phyloP scores from a whole-genome alignment of 495 filamentous ascomycete species.

The Oidiodendron maius region DNA sequence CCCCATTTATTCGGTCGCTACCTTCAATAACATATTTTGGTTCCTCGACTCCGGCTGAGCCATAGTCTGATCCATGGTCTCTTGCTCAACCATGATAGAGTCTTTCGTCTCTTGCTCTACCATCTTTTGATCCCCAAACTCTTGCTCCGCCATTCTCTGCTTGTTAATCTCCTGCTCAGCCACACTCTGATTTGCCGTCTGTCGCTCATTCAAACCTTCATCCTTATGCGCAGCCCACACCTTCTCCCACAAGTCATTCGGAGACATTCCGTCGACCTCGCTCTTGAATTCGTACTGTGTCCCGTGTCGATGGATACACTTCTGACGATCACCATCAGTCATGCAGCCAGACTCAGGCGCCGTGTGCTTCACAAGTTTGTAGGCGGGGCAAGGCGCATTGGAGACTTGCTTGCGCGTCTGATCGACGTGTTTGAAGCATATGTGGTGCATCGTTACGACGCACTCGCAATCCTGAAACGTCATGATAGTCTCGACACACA shows the following conservation, averaged over 20 bases:
- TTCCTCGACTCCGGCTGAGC: not conserved
- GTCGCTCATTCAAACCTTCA: too few species aligned
- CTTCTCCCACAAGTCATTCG: too few species aligned
- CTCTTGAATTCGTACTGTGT: too few species aligned
- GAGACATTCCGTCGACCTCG: too few species aligned
- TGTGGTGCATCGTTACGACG: not conserved
- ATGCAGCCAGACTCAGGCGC: not conserved
- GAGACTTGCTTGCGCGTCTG: conserved; percentile 4
- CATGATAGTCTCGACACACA: conserved; percentile 5
- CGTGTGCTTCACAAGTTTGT: too few species aligned
- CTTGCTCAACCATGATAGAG: not conserved
- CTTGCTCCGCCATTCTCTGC: too few species aligned
- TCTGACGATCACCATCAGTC: not conserved
- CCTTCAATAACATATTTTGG: not conserved
- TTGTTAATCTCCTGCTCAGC: too few species aligned
- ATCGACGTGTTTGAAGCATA: conserved; percentile 1
- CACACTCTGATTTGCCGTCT: too few species aligned
- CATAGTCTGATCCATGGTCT: not conserved
- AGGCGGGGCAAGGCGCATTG: conserved; percentile 4
- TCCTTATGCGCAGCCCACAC: too few species aligned
- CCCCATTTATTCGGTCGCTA: not conserved
- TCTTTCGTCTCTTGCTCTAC: not conserved
- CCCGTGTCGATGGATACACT: not conserved
- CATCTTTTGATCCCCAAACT: not conserved
- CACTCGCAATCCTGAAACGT: not conserved